A percentile compares a stretch with the other conserved stretches of the same genome.
Evolutionary conservation across 768 basidiomycete species (phyloP).

Genomic region (Termitomyces bulborhizus): DNA sequence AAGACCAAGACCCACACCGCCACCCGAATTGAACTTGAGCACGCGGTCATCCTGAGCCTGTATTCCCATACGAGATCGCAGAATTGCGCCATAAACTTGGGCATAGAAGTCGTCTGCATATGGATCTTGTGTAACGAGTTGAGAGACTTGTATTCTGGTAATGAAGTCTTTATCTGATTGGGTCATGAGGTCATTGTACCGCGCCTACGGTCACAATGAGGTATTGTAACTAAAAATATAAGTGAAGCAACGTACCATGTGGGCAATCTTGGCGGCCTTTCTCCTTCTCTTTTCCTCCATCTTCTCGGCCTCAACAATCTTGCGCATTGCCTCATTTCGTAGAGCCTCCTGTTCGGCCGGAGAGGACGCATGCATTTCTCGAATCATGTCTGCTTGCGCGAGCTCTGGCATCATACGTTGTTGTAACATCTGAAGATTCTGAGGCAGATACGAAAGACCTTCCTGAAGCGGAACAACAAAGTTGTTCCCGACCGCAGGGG

Average conservation of each 20-base stretch:
- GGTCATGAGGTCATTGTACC: constrained; percentile 94
- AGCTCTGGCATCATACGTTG: constrained; percentile 72
- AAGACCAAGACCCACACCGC: constrained; percentile 82
- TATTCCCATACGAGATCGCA: constrained; percentile 73
- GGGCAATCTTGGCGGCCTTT: constrained; percentile 80
- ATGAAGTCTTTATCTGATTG: constrained; percentile 99
- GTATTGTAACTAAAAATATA: not conserved
- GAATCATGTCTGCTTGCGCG: constrained; percentile 62
- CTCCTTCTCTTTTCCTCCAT: constrained; percentile 81
- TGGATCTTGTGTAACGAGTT: constrained; percentile 94
- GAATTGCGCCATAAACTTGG: constrained; percentile 85
- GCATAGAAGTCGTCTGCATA: constrained; percentile 99
- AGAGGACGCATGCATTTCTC: constrained; percentile 50
- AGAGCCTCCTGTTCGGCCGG: constrained; percentile 66
- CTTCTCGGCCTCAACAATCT: constrained; percentile 86
- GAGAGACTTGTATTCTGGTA: constrained; percentile 97
- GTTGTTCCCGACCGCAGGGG: constrained; percentile 31
- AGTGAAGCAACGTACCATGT: constrained; percentile 55
- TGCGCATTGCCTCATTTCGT: constrained; percentile 73
- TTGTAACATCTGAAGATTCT: constrained; percentile 69
- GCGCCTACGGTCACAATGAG: constrained; percentile 45
- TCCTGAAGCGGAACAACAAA: constrained; percentile 41
- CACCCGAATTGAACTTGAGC: constrained; percentile 76
- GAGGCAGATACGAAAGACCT: constrained; percentile 47
- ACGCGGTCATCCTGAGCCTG: constrained; percentile 72